phyloP scores from a whole-genome alignment of 768 basidiomycete genomes.

The Naganishia kalamii region DNA sequence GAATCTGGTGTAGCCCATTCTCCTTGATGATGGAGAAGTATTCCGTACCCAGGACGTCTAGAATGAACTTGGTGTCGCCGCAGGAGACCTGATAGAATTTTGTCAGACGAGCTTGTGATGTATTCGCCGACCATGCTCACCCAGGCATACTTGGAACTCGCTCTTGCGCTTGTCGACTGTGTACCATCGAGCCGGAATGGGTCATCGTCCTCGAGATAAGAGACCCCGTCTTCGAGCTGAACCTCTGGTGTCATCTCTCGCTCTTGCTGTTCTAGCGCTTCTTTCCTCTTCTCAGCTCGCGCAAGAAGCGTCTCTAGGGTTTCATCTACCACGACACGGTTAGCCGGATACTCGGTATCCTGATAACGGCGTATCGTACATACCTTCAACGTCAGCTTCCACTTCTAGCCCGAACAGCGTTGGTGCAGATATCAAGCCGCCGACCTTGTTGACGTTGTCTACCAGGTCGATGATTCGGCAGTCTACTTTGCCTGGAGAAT shows the following conservation, averaged over 20 bases:
- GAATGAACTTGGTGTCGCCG: conserved; percentile 62
- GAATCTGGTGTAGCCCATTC: conserved; percentile 23
- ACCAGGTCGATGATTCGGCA: conserved; percentile 90
- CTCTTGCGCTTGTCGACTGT: not conserved
- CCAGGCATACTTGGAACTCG: not conserved
- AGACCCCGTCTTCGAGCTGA: conserved; percentile 58
- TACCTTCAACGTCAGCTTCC: conserved; percentile 62
- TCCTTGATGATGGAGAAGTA: conserved; percentile 30
- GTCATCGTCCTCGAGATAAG: conserved; percentile 69
- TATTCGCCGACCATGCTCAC: not conserved
- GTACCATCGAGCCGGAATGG: conserved; percentile 52
- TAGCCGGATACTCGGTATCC: conserved; percentile 10
- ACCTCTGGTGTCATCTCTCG: conserved; percentile 23
- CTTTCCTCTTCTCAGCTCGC: conserved; percentile 35
- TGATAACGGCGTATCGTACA: conserved; percentile 19
- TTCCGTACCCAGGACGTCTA: conserved; percentile 34
- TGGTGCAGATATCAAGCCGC: conserved; percentile 69
- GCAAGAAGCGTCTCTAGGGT: conserved; percentile 53
- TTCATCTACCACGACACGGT: conserved; percentile 50
- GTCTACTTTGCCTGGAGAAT: conserved; percentile 75
- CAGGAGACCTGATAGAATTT: conserved; percentile 64
- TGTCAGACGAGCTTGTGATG: not conserved
- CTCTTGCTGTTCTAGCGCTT: not conserved
- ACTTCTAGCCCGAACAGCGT: conserved; percentile 73
- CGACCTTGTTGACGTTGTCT: conserved; percentile 62